Evolutionary conservation across 257 asterid genomes (phyloP).

Genomic region (Salvia splendens): DNA sequence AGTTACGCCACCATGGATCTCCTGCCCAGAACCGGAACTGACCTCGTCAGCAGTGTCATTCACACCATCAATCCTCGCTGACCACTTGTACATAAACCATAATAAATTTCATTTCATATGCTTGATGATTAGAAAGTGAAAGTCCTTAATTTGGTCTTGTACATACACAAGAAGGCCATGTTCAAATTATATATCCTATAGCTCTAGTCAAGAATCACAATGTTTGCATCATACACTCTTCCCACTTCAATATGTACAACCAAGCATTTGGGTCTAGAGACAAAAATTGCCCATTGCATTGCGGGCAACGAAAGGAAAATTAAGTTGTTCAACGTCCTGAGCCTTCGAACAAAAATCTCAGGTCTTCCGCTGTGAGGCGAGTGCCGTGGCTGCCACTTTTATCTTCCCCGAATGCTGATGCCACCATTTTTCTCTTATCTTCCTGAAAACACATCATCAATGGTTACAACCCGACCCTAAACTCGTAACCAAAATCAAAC

Average conservation of each 20-base stretch:
- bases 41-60: slow-evolving; percentile 62
- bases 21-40: slow-evolving; percentile 54
- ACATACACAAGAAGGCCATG: slow-evolving; percentile 5
- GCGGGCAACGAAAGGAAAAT: slow-evolving; percentile 22
- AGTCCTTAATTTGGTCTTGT: neutral
- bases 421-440: slow-evolving; percentile 96
- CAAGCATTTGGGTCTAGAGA: slow-evolving; percentile 14
- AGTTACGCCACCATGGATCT: slow-evolving; percentile 39
- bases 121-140: neutral
- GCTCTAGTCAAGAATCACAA: slow-evolving; percentile 1
- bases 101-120: neutral
- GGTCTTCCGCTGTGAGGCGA: slow-evolving; percentile 76
- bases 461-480: neutral
- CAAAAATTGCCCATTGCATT: slow-evolving; percentile 34
- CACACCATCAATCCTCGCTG: slow-evolving; percentile 60
- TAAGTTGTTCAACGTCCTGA: slow-evolving; percentile 33
- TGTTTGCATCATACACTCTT: slow-evolving; percentile 28
- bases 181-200: slow-evolving; percentile 23
- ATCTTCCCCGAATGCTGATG: slow-evolving; percentile 98
- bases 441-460: slow-evolving; percentile 53
- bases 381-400: slow-evolving; percentile 62
- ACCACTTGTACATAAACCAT: neutral
- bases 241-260: slow-evolving; percentile 26
- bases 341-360: slow-evolving; percentile 64
- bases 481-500: slow-evolving; percentile 4